Conservation (phyloP, 257 asterid species). For the Linaria vulgaris region DNA sequence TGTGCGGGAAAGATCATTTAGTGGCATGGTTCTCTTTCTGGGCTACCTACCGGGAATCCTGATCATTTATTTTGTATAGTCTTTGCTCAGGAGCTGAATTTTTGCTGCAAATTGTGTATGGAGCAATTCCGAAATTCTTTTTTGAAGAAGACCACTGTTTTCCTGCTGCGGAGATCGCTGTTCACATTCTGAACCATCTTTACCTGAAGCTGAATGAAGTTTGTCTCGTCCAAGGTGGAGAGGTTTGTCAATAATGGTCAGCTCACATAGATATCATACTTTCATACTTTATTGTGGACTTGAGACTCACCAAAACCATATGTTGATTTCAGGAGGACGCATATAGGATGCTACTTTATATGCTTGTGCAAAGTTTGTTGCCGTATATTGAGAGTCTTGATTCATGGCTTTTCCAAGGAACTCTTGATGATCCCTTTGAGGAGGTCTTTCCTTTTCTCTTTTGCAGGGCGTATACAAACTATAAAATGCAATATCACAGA, state of each 20-base stretch:
- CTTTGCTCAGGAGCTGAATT: slow-evolving; percentile 89
- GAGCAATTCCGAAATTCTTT: slow-evolving; percentile 61
- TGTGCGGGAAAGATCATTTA: neutral
- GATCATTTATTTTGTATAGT: slow-evolving; percentile 49
- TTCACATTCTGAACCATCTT: slow-evolving; percentile 72
- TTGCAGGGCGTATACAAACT: slow-evolving; percentile 7
- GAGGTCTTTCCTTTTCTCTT: slow-evolving; percentile 59
- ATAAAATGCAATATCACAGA: neutral
- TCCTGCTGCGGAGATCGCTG: slow-evolving; percentile 67
- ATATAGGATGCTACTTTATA: slow-evolving; percentile 70
- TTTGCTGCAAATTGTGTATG: slow-evolving; percentile 77
- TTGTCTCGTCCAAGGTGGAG: slow-evolving; percentile 92
- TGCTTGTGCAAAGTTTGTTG: slow-evolving; percentile 68
- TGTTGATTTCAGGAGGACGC: slow-evolving; percentile 82
- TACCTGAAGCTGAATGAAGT: slow-evolving; percentile 82
- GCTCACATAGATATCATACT: slow-evolving; percentile 15
- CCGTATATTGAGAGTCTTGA: slow-evolving; percentile 91
- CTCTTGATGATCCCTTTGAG: slow-evolving; percentile 88
- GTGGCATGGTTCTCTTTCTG: slow-evolving; percentile 29
- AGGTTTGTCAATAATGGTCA: slow-evolving; percentile 49
- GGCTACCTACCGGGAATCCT: slow-evolving; percentile 23
- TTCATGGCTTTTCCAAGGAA: slow-evolving; percentile 97
- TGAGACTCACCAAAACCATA: slow-evolving; percentile 18
- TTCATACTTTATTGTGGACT: slow-evolving; percentile 16
- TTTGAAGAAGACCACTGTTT: slow-evolving; percentile 47